Evolutionary conservation across 371 early-diverging fungal genomes (phyloP).

Genomic region (Zychaea mexicana): DNA sequence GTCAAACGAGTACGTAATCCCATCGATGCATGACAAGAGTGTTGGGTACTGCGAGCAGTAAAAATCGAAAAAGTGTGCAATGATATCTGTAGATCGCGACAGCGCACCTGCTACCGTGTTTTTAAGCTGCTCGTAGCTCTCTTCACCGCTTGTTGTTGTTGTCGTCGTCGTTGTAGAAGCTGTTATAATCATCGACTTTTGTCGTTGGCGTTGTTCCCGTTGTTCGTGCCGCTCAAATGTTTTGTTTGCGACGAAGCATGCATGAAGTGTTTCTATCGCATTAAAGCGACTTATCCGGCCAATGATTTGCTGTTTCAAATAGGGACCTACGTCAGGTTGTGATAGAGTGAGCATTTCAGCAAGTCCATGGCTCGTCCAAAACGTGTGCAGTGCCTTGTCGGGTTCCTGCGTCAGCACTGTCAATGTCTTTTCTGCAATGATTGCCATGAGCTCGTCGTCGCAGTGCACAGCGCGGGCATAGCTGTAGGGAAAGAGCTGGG

Average conservation of each 20-base stretch:
- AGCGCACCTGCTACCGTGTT: constrained; percentile 27
- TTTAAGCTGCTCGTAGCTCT: constrained; percentile 25
- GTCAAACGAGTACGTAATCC: constrained; percentile 40
- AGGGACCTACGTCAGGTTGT: background rate
- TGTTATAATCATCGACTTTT: too few species aligned
- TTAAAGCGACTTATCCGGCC: constrained; percentile 13
- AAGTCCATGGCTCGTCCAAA: constrained; percentile 9
- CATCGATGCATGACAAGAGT: constrained; percentile 44
- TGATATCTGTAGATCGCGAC: constrained; percentile 24
- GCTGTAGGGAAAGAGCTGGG: constrained; percentile 10
- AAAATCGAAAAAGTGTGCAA: constrained; percentile 36
- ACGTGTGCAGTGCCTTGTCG: constrained; percentile 9
- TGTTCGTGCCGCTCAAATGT: background rate
- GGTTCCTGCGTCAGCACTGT: constrained; percentile 13
- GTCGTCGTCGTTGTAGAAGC: background rate
- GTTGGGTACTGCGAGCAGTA: constrained; percentile 42
- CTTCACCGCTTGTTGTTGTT: constrained; percentile 7
- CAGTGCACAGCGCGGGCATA: background rate
- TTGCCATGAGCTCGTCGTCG: constrained; percentile 9
- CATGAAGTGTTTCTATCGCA: constrained; percentile 23
- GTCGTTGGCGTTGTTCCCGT: background rate
- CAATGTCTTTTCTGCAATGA: background rate
- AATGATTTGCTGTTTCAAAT: constrained; percentile 7
- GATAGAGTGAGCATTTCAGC: background rate
- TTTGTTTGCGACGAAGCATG: constrained; percentile 14